Conservation (phyloP, 768 basidiomycete genomes). For the Saitozyma sp. region DNA sequence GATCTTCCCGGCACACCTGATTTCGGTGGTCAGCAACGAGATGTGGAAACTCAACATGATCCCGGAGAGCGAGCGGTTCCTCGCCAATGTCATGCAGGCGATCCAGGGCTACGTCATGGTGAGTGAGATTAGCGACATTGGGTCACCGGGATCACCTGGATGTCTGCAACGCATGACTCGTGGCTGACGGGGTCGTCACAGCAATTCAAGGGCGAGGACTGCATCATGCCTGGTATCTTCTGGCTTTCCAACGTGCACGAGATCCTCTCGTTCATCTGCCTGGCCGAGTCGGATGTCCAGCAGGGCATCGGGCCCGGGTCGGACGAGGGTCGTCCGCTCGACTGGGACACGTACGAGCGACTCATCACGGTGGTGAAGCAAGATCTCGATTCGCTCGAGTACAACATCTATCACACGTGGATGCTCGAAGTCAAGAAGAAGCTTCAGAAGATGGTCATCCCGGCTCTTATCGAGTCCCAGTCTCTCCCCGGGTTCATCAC, state of each 20-base stretch:
- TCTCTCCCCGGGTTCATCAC: conserved; percentile 97
- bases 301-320: conserved; percentile 97
- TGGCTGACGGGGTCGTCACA: conserved; percentile 18
- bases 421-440: conserved; percentile 98
- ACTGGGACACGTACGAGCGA: conserved; percentile 95
- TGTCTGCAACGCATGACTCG: no score
- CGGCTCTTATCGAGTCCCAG: conserved; percentile 96
- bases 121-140: conserved; percentile 46
- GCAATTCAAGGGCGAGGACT: conserved; percentile 82
- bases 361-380: conserved; percentile 98
- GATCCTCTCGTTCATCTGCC: conserved; percentile 96
- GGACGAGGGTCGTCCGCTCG: conserved; percentile 82
- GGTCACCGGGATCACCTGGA: neutral
- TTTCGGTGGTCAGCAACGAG: conserved; percentile 96
- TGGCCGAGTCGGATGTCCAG: conserved; percentile 97
- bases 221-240: conserved; percentile 93
- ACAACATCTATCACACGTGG: conserved; percentile 99
- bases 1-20: conserved; percentile 96
- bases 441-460: conserved; percentile 95
- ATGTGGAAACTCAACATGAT: conserved; percentile 99
- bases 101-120: conserved; percentile 98
- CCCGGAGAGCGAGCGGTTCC: conserved; percentile 91
- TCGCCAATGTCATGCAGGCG: conserved; percentile 98
- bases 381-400: conserved; percentile 95
- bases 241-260: conserved; percentile 99